Percentiles rank a stretch among this genome's conserved stretches.
These are phyloP conservation scores for Austroboletus festivus DNA, from an alignment of 768 basidiomycete species.

Conservation along the genomic window DNA sequence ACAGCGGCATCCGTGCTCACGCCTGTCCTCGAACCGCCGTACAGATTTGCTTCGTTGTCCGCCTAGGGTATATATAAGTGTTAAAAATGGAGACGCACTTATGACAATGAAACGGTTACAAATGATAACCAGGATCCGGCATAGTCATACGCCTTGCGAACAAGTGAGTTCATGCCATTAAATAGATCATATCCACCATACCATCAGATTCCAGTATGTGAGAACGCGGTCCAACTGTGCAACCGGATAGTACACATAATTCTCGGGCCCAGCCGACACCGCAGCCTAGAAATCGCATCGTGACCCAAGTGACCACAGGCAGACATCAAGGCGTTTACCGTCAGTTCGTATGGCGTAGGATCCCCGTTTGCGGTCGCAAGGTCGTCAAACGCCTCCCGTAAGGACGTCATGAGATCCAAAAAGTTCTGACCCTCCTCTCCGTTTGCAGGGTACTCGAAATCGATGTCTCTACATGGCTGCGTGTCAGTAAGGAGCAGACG, in stretches of 20 bases:
- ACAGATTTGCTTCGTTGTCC: conserved; percentile 65
- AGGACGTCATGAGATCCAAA: conserved; percentile 57
- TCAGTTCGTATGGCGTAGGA: conserved; percentile 53
- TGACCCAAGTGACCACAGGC: background rate
- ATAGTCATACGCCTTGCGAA: conserved; percentile 64
- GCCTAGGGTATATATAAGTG: conserved; percentile 25
- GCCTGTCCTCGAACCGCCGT: conserved; percentile 57
- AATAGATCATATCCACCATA: conserved; percentile 16
- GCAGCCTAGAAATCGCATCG: conserved; percentile 39
- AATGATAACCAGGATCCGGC: conserved; percentile 74
- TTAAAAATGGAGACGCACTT: background rate
- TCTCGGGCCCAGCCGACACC: conserved; percentile 58
- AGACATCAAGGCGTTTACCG: conserved; percentile 29
- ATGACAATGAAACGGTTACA: conserved; percentile 37
- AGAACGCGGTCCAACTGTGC: conserved; percentile 63
- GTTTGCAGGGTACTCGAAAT: conserved; percentile 74
- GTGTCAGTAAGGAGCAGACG: background rate
- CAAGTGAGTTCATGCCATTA: background rate
- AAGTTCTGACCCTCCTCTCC: conserved; percentile 62
- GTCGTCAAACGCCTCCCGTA: conserved; percentile 60
- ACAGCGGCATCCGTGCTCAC: conserved; percentile 69
- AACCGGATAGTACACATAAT: conserved; percentile 57
- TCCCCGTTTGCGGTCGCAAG: conserved; percentile 62
- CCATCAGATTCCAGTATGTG: conserved; percentile 84
- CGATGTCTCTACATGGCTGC: conserved; percentile 54